These are phyloP conservation scores for Thuja plicata DNA, from an alignment of 83 land plant genomes.

Conservation along the genomic window DNA sequence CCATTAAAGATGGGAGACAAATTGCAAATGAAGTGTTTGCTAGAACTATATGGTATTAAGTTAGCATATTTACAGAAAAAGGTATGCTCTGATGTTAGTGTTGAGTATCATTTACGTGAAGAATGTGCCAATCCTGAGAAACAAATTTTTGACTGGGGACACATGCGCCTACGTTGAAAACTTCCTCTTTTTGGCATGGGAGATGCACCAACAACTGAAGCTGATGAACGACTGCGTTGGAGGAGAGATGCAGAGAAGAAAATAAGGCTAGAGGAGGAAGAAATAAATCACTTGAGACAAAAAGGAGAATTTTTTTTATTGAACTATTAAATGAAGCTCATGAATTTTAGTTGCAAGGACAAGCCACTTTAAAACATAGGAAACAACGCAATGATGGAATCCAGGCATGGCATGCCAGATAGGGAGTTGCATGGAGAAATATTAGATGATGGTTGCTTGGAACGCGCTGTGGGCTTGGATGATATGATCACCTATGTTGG, in stretches of 20 bases:
- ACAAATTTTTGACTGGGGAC: constrained; percentile 90
- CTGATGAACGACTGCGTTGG: constrained; percentile 84
- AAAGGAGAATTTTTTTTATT: constrained; percentile 87
- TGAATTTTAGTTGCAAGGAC: constrained; percentile 73
- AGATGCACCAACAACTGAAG: constrained; percentile 63
- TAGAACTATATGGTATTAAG: constrained; percentile 78
- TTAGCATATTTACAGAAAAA: constrained; percentile 69
- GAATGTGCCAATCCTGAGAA: constrained; percentile 70
- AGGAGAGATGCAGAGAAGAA: constrained; percentile 96
- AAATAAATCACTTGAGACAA: constrained; percentile 69
- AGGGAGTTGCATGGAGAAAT: too few relatives aligned
- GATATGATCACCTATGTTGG: too few relatives aligned
- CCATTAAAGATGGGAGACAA: constrained; percentile 72
- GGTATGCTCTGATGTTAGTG: constrained; percentile 71
- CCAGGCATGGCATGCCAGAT: too few relatives aligned
- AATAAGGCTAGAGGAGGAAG: constrained; percentile 86
- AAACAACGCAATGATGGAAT: constrained; percentile 96
- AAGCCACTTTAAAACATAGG: constrained; percentile 72
- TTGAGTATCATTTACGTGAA: constrained; percentile 73
- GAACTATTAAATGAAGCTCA: constrained; percentile 82
- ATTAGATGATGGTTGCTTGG: too few relatives aligned
- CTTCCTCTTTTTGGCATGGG: constrained; percentile 58
- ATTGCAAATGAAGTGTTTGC: constrained; percentile 67
- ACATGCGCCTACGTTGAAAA: constrained; percentile 69
- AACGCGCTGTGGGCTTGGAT: too few relatives aligned